Evolutionary conservation across 1,139 yeast species (phyloP).

Genomic region (Geotrichum aggregatum): DNA sequence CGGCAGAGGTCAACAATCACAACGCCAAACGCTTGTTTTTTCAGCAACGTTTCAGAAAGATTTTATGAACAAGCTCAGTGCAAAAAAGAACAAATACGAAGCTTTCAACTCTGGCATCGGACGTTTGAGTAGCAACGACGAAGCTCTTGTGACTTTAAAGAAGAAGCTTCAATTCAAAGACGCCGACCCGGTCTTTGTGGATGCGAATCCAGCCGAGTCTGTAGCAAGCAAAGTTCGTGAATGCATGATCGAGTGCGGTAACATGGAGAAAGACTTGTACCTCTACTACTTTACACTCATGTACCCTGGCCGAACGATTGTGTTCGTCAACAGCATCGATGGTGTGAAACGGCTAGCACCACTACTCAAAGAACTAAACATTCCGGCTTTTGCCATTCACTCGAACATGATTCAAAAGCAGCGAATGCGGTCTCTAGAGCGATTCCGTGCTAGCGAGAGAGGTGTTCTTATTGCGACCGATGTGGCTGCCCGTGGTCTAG

Average conservation of each 20-base stretch:
- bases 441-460: conserved; percentile 42
- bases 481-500: conserved; percentile 97
- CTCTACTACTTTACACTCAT: conserved; percentile 79
- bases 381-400: conserved; percentile 72
- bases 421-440: conserved; percentile 79
- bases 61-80: conserved; percentile 67
- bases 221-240: conserved; percentile 76
- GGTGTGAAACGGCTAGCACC: conserved; percentile 85
- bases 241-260: conserved; percentile 86
- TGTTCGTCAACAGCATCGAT: conserved; percentile 91
- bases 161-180: conserved; percentile 39
- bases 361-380: conserved; percentile 60
- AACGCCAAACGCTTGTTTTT: conserved; percentile 88
- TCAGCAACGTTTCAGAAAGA: conserved; percentile 91
- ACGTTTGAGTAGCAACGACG: conserved; percentile 33
- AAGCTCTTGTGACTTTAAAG: conserved; percentile 38
- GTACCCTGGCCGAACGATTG: conserved; percentile 86
- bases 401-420: conserved; percentile 95
- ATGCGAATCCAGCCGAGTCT: conserved; percentile 81
- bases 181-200: conserved; percentile 56
- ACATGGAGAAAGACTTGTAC: conserved; percentile 84
- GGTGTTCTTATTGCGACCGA: conserved; percentile 89
- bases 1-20: conserved; percentile 43
- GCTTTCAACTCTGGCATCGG: conserved; percentile 22
- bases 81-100: conserved; percentile 37